phyloP scores from a whole-genome alignment of 225 moss, liverwort and hornwort species.

The Anthoceros angustus region DNA sequence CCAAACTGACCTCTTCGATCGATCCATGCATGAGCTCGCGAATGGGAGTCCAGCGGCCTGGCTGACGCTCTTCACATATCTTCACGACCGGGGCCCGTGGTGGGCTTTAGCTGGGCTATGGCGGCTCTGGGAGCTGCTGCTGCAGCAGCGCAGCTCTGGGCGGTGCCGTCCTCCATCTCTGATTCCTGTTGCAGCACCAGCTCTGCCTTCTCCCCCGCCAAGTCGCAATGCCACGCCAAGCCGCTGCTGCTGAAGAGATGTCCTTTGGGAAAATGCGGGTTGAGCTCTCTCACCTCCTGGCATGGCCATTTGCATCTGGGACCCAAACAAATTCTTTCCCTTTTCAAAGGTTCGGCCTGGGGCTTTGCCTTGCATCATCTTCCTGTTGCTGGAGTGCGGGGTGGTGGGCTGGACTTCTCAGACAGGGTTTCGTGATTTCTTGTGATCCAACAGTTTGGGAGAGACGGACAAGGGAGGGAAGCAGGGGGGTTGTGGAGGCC shows the following conservation, averaged over 20 bases:
- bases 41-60: not conserved
- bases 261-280: not conserved
- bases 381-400: not conserved
- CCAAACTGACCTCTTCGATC: too few species aligned
- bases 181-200: not conserved
- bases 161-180: not conserved
- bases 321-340: slow-evolving; percentile 6
- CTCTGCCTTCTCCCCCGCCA: not conserved
- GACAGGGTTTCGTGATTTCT: slow-evolving; percentile 2
- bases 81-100: not conserved
- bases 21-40: not conserved
- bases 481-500: slow-evolving; percentile 42
- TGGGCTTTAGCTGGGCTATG: not conserved
- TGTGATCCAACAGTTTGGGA: slow-evolving; percentile 14
- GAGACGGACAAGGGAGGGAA: slow-evolving; percentile 9
- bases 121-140: not conserved
- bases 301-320: slow-evolving; percentile 24
- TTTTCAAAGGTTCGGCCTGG: slow-evolving; percentile 16
- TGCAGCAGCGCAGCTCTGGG: not conserved
- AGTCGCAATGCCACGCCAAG: not conserved
- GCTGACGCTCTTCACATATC: too few species aligned
- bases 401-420: too few species aligned
- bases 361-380: not conserved
- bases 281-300: slow-evolving; percentile 23
- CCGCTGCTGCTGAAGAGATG: not conserved